Conservation (phyloP, 2,329 filamentous ascomycete species). For the Phyllosticta ampelicida region DNA sequence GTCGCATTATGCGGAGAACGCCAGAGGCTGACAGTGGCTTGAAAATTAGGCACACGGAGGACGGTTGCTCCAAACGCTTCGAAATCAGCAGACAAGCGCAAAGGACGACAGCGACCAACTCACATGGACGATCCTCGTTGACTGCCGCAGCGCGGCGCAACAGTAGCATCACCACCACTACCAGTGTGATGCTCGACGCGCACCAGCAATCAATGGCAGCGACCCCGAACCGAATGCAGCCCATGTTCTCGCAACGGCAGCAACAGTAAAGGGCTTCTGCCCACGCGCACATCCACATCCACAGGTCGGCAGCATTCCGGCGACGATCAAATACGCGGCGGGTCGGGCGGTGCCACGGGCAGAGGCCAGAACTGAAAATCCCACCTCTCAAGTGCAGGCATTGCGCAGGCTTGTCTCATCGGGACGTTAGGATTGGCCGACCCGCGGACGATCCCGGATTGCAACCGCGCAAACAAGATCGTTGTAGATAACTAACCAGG, state of each 20-base stretch:
- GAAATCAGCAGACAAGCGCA: conserved; percentile 5
- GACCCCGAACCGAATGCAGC: neutral
- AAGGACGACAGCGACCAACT: neutral
- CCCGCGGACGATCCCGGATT: neutral
- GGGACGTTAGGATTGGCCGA: neutral
- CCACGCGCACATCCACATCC: neutral
- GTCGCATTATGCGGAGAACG: neutral
- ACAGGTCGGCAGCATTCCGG: neutral
- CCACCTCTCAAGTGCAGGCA: neutral
- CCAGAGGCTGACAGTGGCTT: neutral
- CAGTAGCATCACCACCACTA: neutral
- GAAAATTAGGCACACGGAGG: conserved; percentile 56
- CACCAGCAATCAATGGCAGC: neutral
- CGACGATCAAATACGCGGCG: neutral
- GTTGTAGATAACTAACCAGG: neutral
- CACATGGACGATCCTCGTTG: neutral
- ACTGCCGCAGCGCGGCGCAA: neutral
- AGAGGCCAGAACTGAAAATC: neutral
- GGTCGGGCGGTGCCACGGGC: neutral
- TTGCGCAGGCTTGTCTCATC: neutral
- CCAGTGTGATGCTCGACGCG: neutral
- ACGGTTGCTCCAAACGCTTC: conserved; percentile 57
- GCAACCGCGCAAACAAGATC: neutral
- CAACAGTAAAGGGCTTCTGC: neutral
- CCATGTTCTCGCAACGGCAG: neutral